Base-by-base conservation (phyloP, 305 asterid species). In the Salvia sclarea region DNA sequence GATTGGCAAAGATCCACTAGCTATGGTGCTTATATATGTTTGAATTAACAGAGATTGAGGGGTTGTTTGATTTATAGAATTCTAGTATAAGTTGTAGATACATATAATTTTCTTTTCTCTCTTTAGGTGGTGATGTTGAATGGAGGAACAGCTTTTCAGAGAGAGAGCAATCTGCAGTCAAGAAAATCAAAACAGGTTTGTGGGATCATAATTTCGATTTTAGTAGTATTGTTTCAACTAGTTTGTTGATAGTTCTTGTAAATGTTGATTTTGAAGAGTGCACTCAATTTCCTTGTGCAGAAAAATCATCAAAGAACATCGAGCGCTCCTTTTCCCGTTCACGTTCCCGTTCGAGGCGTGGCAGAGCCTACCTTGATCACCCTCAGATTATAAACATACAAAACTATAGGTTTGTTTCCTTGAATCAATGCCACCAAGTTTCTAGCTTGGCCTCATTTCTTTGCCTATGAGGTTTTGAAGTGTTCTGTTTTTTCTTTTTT, bases 331-430 rank as follows among this genome's bases (percentile, higher is more conserved):
- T 81, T 49, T 76, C 90, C 2, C 86, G 90, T 16, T 79, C 84
- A 14, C 86, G 96, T 10, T 82, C 88, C 14, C 80, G 85, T 22
- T 82, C 93, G 4, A 86, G 96, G 63, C 78, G 91, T 33, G 87
- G 92, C 14, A 78, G 97, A 74, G 98, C 76, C 24, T 85, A 95
- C 80, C 91, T 95, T 11, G 97, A 95, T 78, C 90, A 95, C 76
- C 99, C 98, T 68, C 99, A 95, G 82, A 84, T 95, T 50, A 89
- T 86, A 78, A 91, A 91, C 68, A 85, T 91, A 64, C 97, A 95
- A 72, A 95, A 91, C 77, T 81, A 95, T 56, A 91, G 98, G 99
- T 95, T 70, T 64, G 83, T 79, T 12, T 20, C 33, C 44, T 70
- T 38, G 64, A 11, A 35, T 68, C 35, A 20, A 21, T 30, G 22